Conservation (phyloP, 2,329 filamentous ascomycete genomes). For the Amauroascus verrucosus region DNA sequence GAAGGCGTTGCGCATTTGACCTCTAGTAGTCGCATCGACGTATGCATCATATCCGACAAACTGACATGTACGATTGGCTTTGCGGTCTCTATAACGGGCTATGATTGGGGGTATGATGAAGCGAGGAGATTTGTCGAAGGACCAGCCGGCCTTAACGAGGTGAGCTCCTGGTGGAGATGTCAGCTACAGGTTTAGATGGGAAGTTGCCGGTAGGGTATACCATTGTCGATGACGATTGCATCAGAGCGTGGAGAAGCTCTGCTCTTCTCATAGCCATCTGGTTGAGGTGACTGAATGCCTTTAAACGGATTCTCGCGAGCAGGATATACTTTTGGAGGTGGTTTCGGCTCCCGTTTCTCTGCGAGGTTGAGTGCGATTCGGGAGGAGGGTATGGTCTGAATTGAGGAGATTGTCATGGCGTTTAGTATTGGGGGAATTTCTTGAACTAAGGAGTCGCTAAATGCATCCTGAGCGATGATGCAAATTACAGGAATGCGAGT, state of each 20-base stretch:
- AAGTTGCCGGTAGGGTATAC: conserved; percentile 38
- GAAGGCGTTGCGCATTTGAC: conserved; percentile 83
- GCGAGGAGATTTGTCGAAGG: conserved; percentile 73
- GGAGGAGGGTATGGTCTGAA: conserved; percentile 28
- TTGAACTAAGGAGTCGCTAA: neutral
- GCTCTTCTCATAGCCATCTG: conserved; percentile 62
- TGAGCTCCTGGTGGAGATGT: conserved; percentile 57
- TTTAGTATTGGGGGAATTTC: neutral
- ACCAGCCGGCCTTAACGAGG: conserved; percentile 86
- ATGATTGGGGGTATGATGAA: conserved; percentile 78
- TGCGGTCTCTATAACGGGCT: conserved; percentile 90
- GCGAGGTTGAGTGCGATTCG: conserved; percentile 34
- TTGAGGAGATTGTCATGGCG: conserved; percentile 37
- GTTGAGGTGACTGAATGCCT: conserved; percentile 47
- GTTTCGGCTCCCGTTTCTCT: conserved; percentile 44
- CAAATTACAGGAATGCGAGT: too few species aligned
- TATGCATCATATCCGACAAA: conserved; percentile 92
- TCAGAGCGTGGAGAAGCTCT: conserved; percentile 48
- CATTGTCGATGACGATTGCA: conserved; percentile 97
- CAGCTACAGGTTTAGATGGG: neutral
- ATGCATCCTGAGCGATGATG: too few species aligned
- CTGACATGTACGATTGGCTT: conserved; percentile 79
- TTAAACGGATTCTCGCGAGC: conserved; percentile 52
- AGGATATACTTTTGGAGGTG: conserved; percentile 44
- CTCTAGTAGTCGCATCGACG: conserved; percentile 81